Evolutionary conservation across 1,284 basidiomycete species (phyloP).

Genomic region (Ceratobasidium sp.): DNA sequence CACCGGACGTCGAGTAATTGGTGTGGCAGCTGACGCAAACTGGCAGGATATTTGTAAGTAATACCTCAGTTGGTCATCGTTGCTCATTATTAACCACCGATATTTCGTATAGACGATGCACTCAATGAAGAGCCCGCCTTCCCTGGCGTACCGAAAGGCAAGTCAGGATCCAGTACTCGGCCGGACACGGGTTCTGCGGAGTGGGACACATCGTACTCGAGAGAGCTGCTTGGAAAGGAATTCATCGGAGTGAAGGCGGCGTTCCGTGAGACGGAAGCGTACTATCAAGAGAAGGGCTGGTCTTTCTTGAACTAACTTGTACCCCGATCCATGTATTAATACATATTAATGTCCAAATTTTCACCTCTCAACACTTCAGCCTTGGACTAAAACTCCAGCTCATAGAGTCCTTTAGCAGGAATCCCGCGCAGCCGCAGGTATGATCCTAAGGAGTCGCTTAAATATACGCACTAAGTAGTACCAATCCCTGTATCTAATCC

Average conservation of each 20-base stretch:
- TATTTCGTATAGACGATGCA: constrained; percentile 9
- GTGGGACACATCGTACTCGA: constrained; percentile 19
- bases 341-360: too few species aligned
- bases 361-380: too few species aligned
- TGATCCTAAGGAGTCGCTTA: too few species aligned
- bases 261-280: constrained; percentile 34
- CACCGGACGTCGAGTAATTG: constrained; percentile 7
- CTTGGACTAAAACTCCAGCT: too few species aligned
- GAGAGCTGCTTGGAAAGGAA: constrained; percentile 23
- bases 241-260: constrained; percentile 31
- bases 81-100: background rate
- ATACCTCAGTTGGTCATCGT: background rate
- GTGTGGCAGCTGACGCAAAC: constrained; percentile 6
- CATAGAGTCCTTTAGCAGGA: too few species aligned
- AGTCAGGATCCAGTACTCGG: constrained; percentile 16
- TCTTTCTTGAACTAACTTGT: background rate
- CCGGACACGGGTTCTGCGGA: constrained; percentile 12
- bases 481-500: too few species aligned
- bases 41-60: constrained; percentile 36
- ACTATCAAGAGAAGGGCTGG: constrained; percentile 34
- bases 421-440: too few species aligned
- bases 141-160: constrained; percentile 46
- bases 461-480: too few species aligned
- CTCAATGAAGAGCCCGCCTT: constrained; percentile 30
- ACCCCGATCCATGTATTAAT: too few species aligned